Percentiles rank a stretch among this genome's conserved stretches.
These are phyloP conservation scores for Spatholobus suberectus DNA, from an alignment of 306 rosid species.

Conservation along the genomic window DNA sequence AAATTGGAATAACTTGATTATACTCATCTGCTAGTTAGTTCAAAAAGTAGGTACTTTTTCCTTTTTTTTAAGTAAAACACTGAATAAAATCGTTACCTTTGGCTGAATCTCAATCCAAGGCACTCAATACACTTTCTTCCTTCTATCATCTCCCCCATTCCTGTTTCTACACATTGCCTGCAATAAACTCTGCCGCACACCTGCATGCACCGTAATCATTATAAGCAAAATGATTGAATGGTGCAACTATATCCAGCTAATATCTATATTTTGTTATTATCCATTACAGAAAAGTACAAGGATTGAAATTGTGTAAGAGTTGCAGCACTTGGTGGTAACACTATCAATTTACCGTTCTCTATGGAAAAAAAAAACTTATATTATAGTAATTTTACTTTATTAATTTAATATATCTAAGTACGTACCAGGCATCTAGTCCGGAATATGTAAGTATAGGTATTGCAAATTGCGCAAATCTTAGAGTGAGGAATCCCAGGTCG, in stretches of 20 bases:
- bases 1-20: not conserved
- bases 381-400: too few relatives aligned
- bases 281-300: not conserved
- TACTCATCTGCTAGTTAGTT: not conserved
- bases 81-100: slow-evolving; percentile 54
- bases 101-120: slow-evolving; percentile 84
- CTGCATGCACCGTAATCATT: slow-evolving; percentile 44
- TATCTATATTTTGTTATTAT: not conserved
- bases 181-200: slow-evolving; percentile 90
- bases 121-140: slow-evolving; percentile 88
- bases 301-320: too few relatives aligned
- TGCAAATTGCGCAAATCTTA: slow-evolving; percentile 73
- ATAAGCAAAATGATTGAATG: not conserved
- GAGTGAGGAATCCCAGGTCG: slow-evolving; percentile 85
- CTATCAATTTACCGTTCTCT: too few relatives aligned
- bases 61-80: not conserved
- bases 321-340: too few relatives aligned
- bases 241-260: not conserved
- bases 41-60: not conserved
- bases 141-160: slow-evolving; percentile 90
- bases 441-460: slow-evolving; percentile 62
- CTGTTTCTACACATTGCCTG: slow-evolving; percentile 66
- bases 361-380: too few relatives aligned
- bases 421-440: slow-evolving; percentile 76
- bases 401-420: too few relatives aligned